Base-by-base conservation (phyloP, 768 basidiomycete genomes). In the Clathrus columnatus region DNA sequence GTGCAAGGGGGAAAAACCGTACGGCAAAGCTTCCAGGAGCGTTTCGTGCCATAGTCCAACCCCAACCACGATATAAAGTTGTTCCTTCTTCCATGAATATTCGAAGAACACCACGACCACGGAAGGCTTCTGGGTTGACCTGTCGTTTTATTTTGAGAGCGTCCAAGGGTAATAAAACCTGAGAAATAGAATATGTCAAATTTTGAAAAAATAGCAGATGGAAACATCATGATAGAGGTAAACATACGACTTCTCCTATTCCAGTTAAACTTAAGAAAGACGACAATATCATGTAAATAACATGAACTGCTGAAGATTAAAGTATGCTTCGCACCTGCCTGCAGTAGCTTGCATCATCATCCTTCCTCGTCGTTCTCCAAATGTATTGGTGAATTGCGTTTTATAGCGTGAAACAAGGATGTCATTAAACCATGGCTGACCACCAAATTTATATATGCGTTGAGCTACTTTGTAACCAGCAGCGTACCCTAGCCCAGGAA, bases 71-170 rank as follows among this genome's bases (percentile, higher is more conserved):
- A 72, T 99, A 99, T 30, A 99, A 79, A 0, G 87, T 80, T 7
- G 87, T 81, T 55, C 93, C 91, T 67, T 98, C 95, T 62, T 99
- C 94, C 66, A 82, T 69, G 69, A 99, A 81, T 62, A 99, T 91
- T 52, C 87, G 85, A 54, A 96, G 60, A 61, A 93, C 78, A 18
- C 93, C 92, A 23, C 95, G 89, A 32, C 93, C 93, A 30, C 91
- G 87, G 82, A 99, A 92, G 1, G 95, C 95, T 64, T 97, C 96
- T 1, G 95, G 95, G 73, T 99, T 99, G 54, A 88, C 90, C 74
- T 99, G 95, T 51, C 93, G 86, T 75, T 96, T 97, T 71, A 99
- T 98, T 73, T 99, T 99, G 67, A 99, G 83, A 21, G 83, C 94
- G 66, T 99, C 95, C 5, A 98, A 79, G 2, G 95, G 95, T 30